Conservation (phyloP, 2,329 filamentous ascomycete species). For the Simplicillium sp. region DNA sequence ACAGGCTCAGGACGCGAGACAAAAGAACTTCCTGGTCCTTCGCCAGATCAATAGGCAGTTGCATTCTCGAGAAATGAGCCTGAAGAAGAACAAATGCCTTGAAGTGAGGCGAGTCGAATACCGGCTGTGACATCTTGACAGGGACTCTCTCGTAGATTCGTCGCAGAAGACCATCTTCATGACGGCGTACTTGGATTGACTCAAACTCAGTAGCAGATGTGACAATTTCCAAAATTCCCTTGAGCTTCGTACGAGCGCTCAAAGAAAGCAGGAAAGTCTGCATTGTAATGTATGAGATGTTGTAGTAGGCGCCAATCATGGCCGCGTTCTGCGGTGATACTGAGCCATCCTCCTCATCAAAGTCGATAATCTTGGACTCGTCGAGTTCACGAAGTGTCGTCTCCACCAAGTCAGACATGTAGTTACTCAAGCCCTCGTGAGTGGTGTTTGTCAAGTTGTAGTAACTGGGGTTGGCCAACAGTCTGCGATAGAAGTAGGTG, state of each 20-base stretch:
- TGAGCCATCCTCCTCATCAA: slow-evolving; percentile 87
- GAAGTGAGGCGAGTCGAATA: slow-evolving; percentile 92
- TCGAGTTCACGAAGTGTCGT: slow-evolving; percentile 81
- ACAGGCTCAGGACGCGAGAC: slow-evolving; percentile 72
- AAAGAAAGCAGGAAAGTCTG: slow-evolving; percentile 94
- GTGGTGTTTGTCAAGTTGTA: slow-evolving; percentile 84
- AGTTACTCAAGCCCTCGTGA: slow-evolving; percentile 86
- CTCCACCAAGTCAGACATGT: slow-evolving; percentile 91
- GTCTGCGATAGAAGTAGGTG: slow-evolving; percentile 92
- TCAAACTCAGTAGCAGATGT: slow-evolving; percentile 97
- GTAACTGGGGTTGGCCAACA: slow-evolving; percentile 93
- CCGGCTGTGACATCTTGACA: slow-evolving; percentile 84
- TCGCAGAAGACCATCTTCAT: slow-evolving; percentile 79
- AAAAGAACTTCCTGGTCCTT: slow-evolving; percentile 92
- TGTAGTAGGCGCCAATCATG: slow-evolving; percentile 98
- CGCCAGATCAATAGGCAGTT: slow-evolving; percentile 85
- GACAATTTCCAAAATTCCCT: slow-evolving; percentile 93
- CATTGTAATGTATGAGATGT: slow-evolving; percentile 99
- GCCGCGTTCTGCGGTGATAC: slow-evolving; percentile 87
- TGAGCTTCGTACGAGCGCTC: slow-evolving; percentile 81
- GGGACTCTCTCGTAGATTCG: slow-evolving; percentile 92
- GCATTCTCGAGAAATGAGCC: slow-evolving; percentile 95
- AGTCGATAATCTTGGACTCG: slow-evolving; percentile 90
- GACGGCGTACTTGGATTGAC: slow-evolving; percentile 83
- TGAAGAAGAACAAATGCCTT: slow-evolving; percentile 97